Evolutionary conservation across 108 stramenopile species (phyloP).

Genomic region (Skeletonema grethae): DNA sequence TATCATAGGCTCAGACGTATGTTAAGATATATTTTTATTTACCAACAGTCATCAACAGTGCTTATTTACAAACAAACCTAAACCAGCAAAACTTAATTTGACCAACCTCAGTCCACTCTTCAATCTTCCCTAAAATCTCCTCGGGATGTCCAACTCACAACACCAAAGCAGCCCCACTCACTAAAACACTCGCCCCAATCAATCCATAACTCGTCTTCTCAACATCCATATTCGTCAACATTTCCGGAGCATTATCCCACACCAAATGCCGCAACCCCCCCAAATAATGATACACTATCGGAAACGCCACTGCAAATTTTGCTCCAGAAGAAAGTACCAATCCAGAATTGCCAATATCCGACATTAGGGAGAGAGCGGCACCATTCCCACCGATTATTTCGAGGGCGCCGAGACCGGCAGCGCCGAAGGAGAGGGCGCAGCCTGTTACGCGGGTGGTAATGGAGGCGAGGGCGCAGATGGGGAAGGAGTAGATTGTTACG

Average conservation of each 20-base stretch:
- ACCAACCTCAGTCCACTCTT: neutral
- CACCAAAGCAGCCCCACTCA: constrained; percentile 57
- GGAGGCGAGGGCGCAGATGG: constrained; percentile 82
- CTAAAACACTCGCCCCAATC: constrained; percentile 55
- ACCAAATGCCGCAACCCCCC: constrained; percentile 84
- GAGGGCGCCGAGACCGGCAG: constrained; percentile 72
- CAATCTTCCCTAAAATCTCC: neutral
- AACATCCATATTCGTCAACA: constrained; percentile 70
- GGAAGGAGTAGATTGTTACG: constrained; percentile 94
- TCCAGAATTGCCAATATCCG: constrained; percentile 64
- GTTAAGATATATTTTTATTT: no score
- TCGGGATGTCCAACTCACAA: constrained; percentile 17
- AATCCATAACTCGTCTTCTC: constrained; percentile 71
- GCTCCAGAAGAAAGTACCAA: constrained; percentile 61
- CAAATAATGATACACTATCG: constrained; percentile 90
- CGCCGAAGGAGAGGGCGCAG: constrained; percentile 77
- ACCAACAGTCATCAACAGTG: no score
- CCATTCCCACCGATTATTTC: constrained; percentile 81
- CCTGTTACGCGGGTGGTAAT: constrained; percentile 96
- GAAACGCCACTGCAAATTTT: constrained; percentile 91
- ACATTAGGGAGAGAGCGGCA: constrained; percentile 74
- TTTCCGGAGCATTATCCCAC: constrained; percentile 77
- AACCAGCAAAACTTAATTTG: no score
- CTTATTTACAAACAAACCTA: no score
- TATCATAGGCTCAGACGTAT: no score